Conservation (phyloP, 805 yeast species). For the Cyberlindnera misumaiensis region DNA sequence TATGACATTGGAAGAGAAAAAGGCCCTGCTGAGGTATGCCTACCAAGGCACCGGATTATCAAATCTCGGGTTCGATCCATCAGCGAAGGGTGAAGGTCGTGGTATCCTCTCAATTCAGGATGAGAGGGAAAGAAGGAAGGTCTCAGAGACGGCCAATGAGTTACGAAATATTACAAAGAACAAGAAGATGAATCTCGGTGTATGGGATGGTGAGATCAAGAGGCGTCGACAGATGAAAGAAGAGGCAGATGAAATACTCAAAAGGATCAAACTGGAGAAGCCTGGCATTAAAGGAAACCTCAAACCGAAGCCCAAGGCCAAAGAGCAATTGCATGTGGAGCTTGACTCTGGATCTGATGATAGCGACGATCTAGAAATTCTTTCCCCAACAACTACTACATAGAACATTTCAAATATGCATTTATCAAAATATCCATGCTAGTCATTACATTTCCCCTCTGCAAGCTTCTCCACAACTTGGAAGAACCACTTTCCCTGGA, state of each 20-base stretch:
- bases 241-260: constrained; percentile 23
- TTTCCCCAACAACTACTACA: background rate
- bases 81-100: constrained; percentile 20
- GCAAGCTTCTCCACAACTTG: constrained; percentile 38
- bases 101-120: constrained; percentile 11
- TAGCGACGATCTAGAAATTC: background rate
- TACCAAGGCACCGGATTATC: constrained; percentile 34
- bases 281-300: background rate
- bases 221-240: constrained; percentile 25
- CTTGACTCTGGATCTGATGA: background rate
- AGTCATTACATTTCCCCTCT: constrained; percentile 31
- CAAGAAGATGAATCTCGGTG: constrained; percentile 26
- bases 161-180: constrained; percentile 25
- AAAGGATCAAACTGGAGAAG: constrained; percentile 15
- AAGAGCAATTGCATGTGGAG: background rate
- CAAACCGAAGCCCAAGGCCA: background rate
- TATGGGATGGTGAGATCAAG: constrained; percentile 25
- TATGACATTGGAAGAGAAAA: constrained; percentile 21
- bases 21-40: constrained; percentile 29
- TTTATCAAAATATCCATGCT: background rate
- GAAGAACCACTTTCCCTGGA: constrained; percentile 57
- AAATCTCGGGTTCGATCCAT: constrained; percentile 49
- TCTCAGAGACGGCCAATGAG: constrained; percentile 20
- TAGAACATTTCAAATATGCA: constrained; percentile 1
- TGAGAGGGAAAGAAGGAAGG: constrained; percentile 16